Evolutionary conservation across 2,329 filamentous ascomycete species (phyloP).

Genomic region (Hypoxylon sp.): DNA sequence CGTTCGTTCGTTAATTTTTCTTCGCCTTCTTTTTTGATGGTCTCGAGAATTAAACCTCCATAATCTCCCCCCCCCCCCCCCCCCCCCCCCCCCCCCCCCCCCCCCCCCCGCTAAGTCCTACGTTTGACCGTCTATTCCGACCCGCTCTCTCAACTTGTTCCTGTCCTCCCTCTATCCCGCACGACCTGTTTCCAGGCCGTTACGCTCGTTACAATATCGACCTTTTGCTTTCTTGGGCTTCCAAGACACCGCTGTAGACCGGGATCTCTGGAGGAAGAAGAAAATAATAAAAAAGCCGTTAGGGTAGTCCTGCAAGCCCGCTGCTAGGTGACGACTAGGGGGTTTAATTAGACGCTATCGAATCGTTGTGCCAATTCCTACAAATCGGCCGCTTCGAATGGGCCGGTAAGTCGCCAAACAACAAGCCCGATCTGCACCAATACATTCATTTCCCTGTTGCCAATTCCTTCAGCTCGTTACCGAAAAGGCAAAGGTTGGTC

Average conservation of each 20-base stretch:
- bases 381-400: slow-evolving; percentile 42
- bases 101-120: no score
- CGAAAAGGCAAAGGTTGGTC: slow-evolving; percentile 40
- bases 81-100: slow-evolving; percentile 27
- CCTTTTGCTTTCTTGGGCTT: slow-evolving; percentile 32
- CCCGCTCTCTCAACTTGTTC: slow-evolving; percentile 36
- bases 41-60: slow-evolving; percentile 35
- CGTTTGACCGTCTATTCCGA: slow-evolving; percentile 36
- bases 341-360: slow-evolving; percentile 38
- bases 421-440: slow-evolving; percentile 42
- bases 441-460: slow-evolving; percentile 36
- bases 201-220: slow-evolving; percentile 42
- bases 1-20: slow-evolving; percentile 43
- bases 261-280: slow-evolving; percentile 24
- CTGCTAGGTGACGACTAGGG: slow-evolving; percentile 30
- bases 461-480: slow-evolving; percentile 35
- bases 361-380: slow-evolving; percentile 37
- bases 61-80: slow-evolving; percentile 28
- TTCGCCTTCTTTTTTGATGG: slow-evolving; percentile 37
- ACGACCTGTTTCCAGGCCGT: slow-evolving; percentile 37
- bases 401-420: slow-evolving; percentile 39
- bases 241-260: slow-evolving; percentile 25
- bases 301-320: slow-evolving; percentile 23
- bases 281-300: slow-evolving; percentile 10
- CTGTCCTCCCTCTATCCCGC: slow-evolving; percentile 24